Evolutionary conservation across 2,329 filamentous ascomycete species (phyloP), one percentile per base, ranked within the genome.

Genomic region (Aspergillus bombycis): DNA sequence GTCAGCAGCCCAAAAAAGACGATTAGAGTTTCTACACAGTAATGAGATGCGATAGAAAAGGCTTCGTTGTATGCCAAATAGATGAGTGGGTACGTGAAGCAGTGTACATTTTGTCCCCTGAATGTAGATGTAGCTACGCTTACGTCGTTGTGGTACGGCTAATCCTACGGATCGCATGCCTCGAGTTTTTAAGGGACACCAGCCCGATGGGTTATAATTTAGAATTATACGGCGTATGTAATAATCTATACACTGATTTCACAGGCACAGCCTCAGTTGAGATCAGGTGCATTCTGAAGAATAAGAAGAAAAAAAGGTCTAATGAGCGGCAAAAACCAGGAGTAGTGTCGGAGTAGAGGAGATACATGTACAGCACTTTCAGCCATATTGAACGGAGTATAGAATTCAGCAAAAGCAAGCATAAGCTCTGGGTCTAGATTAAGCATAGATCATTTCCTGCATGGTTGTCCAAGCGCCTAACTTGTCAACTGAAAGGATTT

Each of bases 381-480:
- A 26, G 26, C 9, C 4, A 28, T n/a, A 8, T 2, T 50, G 30
- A 10, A n/a, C n/a, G 10, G 19, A 23, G 23, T n/a, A 19, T 19
- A 19, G 46, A 50, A 32, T 10, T n/a, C 28, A 52, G n/a, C 19
- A 52, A 32, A 32, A 32, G 48, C 26, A 55, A 55, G 21, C 14
- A 55, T 26, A 55, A 55, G 32, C 21, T 55, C 52, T 26, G 36
- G n/a, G 52, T 38, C 32, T 23, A 26, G 52, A 36, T 55, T 38
- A 26, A 55, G 32, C 52, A 55, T 55, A 26, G 32, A 19, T 38
- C 52, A 38, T 36, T 48, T 36, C 26, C 56, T 58, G 43, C 43
- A 48, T 48, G 43, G 43, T 58, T 36, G 56, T 58, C 41, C 28
- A 50, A 46, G 56, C 56, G 56, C 32, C 56, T 30, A 48, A 32